Evolutionary conservation across 768 basidiomycete species (phyloP), one percentile per base, ranked within the genome.

Genomic region (Leccinum subtestaceum): DNA sequence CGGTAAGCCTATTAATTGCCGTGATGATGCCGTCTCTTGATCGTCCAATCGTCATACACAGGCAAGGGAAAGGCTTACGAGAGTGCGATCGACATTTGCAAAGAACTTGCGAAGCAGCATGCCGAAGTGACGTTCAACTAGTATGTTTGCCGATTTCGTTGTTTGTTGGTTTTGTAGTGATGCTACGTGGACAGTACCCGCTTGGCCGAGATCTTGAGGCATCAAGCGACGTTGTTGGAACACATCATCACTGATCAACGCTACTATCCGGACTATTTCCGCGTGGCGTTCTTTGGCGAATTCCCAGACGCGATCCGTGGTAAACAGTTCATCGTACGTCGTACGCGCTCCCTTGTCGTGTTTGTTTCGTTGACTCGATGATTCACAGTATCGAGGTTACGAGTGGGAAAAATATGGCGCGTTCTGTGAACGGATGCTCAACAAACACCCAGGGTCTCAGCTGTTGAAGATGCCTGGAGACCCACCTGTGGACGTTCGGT

Each of bases 21-120:
- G 7, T 8, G 25, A 34, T n/a, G 50, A 47, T 1, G n/a, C 47
- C 40, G n/a, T 50, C 34, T 57, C 53, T 46, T 65, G 50, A 62
- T 36, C 15, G 48, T 45, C 32, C 5, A 56, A 43, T 43, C 10
- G 43, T 43, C 43, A 11, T 19, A 10, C 55, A 23, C 60, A 95
- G 93, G 93, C 52, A 92, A 95, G 74, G 96, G 95, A 10, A 95
- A 96, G 67, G 95, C 96, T n/a, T 98, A 93, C 84, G 96, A 98
- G 73, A 88, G 84, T 54, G 96, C 94, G 2, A 86, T 97, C 58
- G 90, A 93, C 50, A 89, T 98, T 52, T 95, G 93, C 76, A 92
- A 91, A 74, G 96, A 98, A 66, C 76, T 98, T 25, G 89, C 89
- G 13, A 84, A 78, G 60, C 94, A 98, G 71, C 95, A 98, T 75